Evolutionary conservation across 139 green algal species (phyloP), one percentile per base, ranked within the genome.

Genomic region (Chlamydomonas incerta): DNA sequence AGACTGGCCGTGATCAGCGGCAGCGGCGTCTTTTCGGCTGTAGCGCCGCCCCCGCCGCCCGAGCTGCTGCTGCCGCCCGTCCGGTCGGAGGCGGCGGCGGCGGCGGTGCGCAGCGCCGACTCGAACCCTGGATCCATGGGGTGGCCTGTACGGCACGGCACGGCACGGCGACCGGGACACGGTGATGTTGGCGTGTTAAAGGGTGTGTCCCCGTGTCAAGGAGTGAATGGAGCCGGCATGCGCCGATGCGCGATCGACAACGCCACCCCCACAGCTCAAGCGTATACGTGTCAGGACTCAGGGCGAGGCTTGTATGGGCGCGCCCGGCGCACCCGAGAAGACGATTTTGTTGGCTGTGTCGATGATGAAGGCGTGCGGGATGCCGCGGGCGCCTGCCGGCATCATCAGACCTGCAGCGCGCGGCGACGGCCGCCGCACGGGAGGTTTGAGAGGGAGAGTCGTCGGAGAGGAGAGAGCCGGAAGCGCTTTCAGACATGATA

Each of bases 311-410:
- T n/a, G n/a, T n/a, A n/a, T n/a, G n/a, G n/a, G n/a, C n/a, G n/a
- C n/a, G n/a, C n/a, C n/a, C n/a, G n/a, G n/a, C n/a, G 2, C 57
- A 83, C 76, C 87, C 18, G 67, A 83, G 71, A 87, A 88, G 31
- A 31, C 21, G 47, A 91, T 87, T 34, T 41, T 87, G 29, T 81
- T 81, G 41, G 31, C 41, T 3, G 29, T 24, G 62, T 83, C 82
- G 18, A 91, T 26, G 28, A 91, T 33, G 62, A 91, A 91, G 1
- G 82, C 87, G 60, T 91, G 87, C 14, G 87, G 87, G 33, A 91
- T 91, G 50, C 87, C 87, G 9, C 76, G 82, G 10, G 75, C 87
- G 21, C 71, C 76, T 0, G 87, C 75, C n/a, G 35, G 33, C 41
- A 66, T 60, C 69, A 87, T 87, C 23, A 91, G 75, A 28, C 70